phyloP scores from a whole-genome alignment of 306 rosid genomes.

The Fagus crenata region DNA sequence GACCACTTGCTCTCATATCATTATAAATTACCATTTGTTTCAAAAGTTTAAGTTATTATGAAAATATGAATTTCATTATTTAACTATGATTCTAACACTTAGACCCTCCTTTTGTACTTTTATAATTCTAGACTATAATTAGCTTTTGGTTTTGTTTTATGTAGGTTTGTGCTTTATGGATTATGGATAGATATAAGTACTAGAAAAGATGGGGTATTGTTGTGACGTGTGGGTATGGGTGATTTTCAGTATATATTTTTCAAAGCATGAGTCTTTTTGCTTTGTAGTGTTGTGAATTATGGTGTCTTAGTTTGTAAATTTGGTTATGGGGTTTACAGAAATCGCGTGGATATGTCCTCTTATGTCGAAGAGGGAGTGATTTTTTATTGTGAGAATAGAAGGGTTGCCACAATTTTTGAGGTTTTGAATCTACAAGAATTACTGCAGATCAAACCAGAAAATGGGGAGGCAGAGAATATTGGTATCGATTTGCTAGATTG shows the following conservation, averaged over 20 bases:
- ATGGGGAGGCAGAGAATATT: conserved; percentile 53
- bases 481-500: conserved; percentile 78
- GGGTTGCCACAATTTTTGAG: conserved; percentile 64
- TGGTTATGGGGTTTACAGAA: conserved; percentile 47
- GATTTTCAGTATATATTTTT: background rate
- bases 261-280: conserved; percentile 9
- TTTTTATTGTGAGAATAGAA: conserved; percentile 48
- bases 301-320: conserved; percentile 23
- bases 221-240: background rate
- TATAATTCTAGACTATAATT: background rate
- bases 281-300: conserved; percentile 8
- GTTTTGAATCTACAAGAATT: conserved; percentile 61
- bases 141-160: background rate
- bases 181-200: background rate
- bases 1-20: too few relatives aligned
- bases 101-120: background rate
- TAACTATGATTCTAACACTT: background rate
- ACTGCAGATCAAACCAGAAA: conserved; percentile 56
- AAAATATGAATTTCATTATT: too few relatives aligned
- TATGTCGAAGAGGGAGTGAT: conserved; percentile 58
- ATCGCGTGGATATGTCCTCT: conserved; percentile 65
- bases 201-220: background rate
- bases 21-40: too few relatives aligned
- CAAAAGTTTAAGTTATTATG: too few relatives aligned
- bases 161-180: background rate